These are phyloP conservation scores for Coelastrella sp. DNA, from an alignment of 139 green algal species.

Conservation along the genomic window DNA sequence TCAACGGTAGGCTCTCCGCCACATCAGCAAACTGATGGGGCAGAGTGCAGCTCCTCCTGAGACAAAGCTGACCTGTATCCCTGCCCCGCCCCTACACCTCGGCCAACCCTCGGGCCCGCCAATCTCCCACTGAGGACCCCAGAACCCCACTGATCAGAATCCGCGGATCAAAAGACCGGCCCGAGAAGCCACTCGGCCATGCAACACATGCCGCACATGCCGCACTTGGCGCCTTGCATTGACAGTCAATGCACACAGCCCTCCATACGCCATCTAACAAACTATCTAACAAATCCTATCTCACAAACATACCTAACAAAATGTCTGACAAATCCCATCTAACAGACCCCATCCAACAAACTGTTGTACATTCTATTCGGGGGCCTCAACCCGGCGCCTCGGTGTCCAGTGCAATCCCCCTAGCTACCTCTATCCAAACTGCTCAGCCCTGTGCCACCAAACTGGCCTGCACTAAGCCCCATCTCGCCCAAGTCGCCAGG, in stretches of 20 bases:
- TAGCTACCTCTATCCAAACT: neutral
- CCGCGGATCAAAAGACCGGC: too few relatives aligned
- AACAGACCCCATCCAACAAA: too few relatives aligned
- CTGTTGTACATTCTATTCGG: neutral
- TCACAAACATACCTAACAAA: too few relatives aligned
- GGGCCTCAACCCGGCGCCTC: too few relatives aligned
- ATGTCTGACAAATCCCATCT: too few relatives aligned
- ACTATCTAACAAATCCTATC: too few relatives aligned
- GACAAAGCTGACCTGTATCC: neutral
- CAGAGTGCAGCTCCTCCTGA: too few relatives aligned
- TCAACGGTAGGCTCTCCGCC: too few relatives aligned
- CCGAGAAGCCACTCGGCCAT: neutral
- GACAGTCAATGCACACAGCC: neutral
- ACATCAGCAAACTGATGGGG: too few relatives aligned
- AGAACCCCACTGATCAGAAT: neutral
- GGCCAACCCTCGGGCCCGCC: too few relatives aligned
- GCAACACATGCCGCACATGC: neutral
- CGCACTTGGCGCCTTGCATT: neutral
- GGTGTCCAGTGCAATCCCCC: neutral
- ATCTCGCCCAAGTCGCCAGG: neutral
- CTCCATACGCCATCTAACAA: slow-evolving; percentile 3
- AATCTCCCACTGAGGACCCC: neutral
- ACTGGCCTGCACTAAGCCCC: neutral
- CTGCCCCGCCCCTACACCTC: neutral
- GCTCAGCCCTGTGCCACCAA: neutral